Base-by-base conservation (phyloP, 768 basidiomycete genomes). In the Pulveroboletus sp. region DNA sequence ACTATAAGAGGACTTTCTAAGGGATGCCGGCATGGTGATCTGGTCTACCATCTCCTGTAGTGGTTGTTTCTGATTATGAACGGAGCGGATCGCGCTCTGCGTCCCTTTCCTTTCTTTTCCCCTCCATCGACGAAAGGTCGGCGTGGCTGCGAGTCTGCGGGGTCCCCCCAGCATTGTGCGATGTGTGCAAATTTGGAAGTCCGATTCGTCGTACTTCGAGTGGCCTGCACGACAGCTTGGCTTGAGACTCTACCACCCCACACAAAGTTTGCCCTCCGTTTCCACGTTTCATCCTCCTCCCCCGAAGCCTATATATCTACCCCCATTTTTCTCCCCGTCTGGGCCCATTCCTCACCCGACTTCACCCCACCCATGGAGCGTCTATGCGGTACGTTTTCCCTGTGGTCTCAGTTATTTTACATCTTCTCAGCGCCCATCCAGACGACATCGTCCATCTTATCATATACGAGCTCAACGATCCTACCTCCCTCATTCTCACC, bases 361-460 rank as follows among this genome's bases (percentile, higher is more conserved):
- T 43, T 36, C 30, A 32, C 42, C 38, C 38, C 45, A 45, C 50
- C 59, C 56, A 85, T 85, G 82, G 75, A 86, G 59, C 80, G 79
- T 60, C 76, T 86, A 45, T 85, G 82, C 56, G 82, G 84, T 86
- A 60, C 53, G 83, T 74, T 56, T 54, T 53, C 40, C 44, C 48
- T 40, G 36, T 48, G 13, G 32, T 51, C 30, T 47, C 39, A 47
- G 32, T 45, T 29, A 8, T 49, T 13, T 16, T 54, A 32, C 44
- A 29, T 45, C 46, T 14, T 41, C 56, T 63, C 50, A 57, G 26
- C 19, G 13, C 39, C 30, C 19, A 6, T 32, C 20, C 45, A 78
- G 76, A 76, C 63, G 87, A 90, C 71, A 72, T 90, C 55, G 70
- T 90, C 34, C 83, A 85, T 64, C 69, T 86, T 54, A 75, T 90